Base-by-base conservation (phyloP, 441 rosid genomes). In the Gossypium schwendimanii region DNA sequence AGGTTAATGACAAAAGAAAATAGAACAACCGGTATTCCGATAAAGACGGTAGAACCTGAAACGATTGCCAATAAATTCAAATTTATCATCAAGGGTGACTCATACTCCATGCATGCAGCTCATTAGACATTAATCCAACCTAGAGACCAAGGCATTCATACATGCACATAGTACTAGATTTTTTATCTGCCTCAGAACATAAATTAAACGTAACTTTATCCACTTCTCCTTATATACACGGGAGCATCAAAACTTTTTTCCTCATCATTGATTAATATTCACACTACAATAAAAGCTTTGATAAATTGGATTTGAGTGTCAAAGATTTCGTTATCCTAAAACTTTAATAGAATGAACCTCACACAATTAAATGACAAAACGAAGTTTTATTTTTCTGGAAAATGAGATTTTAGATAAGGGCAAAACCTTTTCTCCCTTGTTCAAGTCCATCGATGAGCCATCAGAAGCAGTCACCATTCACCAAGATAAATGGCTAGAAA, bases 391-490 rank as follows among this genome's bases (percentile, higher is more conserved):
- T 36, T 36, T 36, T 36, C 76, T 88, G 82, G 85, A 88, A 75
- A 77, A 72, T 47, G 81, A 75, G 73, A 62, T 86, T 64, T 72
- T 84, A 36, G 77, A 65, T 28, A 81, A 81, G 71, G 78, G 74
- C 77, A 78, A 84, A 72, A 81, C 39, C 72, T 65, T 91, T 45
- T 60, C 47, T 70, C 89, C 90, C 33, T 73, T 91, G 77, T 71
- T 84, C 78, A 84, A 87, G 77, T 85, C 97, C 41, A 84, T 88
- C 24, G 54, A 82, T 66, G 85, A 84, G 73, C 84, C 89, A 71
- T 73, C 21, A 67, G 60, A 77, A 17, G 91, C 94, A 53, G 94
- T 14, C 52, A 14, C 15, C 94, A 36, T 36, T 36, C 53, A 75
- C 80, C 76, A 76, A 67, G 60, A 84, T 86, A 73, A 62, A 82